Evolutionary conservation across 352 stramenopile genomes (phyloP).

Genomic region (Globisporangium okanoganense): DNA sequence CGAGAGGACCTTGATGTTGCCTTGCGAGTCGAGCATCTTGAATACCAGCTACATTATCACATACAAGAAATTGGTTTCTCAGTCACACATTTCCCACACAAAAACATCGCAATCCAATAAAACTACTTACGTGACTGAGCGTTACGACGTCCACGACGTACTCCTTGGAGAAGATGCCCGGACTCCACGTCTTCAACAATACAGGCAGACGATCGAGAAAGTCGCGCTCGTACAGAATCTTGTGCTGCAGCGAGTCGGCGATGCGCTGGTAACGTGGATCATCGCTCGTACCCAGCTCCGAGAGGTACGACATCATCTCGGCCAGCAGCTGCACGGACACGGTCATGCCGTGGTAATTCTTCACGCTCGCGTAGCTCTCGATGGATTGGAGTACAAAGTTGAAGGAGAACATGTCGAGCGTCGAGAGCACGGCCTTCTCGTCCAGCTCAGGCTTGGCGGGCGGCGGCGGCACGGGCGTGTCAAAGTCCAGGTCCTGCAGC

Average conservation of each 20-base stretch:
- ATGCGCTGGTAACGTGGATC: conserved; percentile 80
- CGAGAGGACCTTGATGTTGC: conserved; percentile 82
- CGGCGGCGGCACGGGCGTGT: conserved; percentile 28
- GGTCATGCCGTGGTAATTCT: conserved; percentile 83
- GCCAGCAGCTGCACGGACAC: conserved; percentile 70
- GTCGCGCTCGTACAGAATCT: conserved; percentile 87
- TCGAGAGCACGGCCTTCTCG: conserved; percentile 80
- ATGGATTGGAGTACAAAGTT: conserved; percentile 89
- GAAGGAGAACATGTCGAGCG: conserved; percentile 90
- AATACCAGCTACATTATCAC: conserved; percentile 82
- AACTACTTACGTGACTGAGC: conserved; percentile 70
- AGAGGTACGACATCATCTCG: conserved; percentile 86
- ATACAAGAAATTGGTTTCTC: conserved; percentile 2
- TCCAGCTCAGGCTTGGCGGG: conserved; percentile 53
- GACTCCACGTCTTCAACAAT: conserved; percentile 75
- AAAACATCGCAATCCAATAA: neutral
- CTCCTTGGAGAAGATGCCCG: conserved; percentile 51
- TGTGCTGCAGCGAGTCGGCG: conserved; percentile 82
- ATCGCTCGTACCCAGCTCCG: conserved; percentile 63
- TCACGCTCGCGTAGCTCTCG: conserved; percentile 75
- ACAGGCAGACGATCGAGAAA: conserved; percentile 83
- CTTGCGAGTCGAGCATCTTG: conserved; percentile 81
- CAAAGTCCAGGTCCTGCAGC: conserved; percentile 54
- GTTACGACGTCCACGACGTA: conserved; percentile 83
- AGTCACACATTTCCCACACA: conserved; percentile 1